Evolutionary conservation across 257 asterid genomes (phyloP).

Genomic region (Solanum acaule): DNA sequence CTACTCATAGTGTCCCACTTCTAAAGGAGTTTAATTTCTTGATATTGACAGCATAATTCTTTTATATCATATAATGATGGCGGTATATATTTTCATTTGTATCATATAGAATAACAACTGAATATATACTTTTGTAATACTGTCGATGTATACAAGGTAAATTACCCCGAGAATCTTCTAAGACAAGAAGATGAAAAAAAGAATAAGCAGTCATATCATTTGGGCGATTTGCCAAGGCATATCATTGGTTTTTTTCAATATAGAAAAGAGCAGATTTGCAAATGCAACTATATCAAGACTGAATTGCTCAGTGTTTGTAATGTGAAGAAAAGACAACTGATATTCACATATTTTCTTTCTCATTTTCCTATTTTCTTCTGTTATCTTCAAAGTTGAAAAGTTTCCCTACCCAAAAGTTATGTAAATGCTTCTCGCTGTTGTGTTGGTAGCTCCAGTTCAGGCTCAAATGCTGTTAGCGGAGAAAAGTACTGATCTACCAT

Average conservation of each 20-base stretch:
- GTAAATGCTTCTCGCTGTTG: conserved; percentile 77
- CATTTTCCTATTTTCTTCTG: background rate
- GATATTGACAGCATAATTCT: background rate
- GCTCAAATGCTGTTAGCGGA: conserved; percentile 56
- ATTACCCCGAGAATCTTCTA: background rate
- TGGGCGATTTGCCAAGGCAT: background rate
- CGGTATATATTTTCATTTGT: too few species aligned
- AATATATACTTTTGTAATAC: too few species aligned
- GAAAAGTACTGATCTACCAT: conserved; percentile 83
- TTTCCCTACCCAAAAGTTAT: conserved; percentile 1
- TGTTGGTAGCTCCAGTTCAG: conserved; percentile 77
- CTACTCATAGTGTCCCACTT: background rate
- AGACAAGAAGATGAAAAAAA: background rate
- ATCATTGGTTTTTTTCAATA: background rate
- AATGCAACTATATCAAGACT: background rate
- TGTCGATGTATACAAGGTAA: background rate
- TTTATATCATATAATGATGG: background rate
- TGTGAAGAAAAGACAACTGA: background rate
- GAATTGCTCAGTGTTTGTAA: background rate
- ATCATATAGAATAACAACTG: too few species aligned
- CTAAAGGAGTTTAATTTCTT: background rate
- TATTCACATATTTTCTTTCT: background rate
- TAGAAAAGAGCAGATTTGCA: background rate
- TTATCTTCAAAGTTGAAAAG: background rate
- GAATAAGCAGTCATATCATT: background rate